A percentile compares a stretch with the other conserved stretches of the same genome.
Conservation (phyloP, 371 early-diverging fungal species). For the Syncephalastrum contaminatum region DNA sequence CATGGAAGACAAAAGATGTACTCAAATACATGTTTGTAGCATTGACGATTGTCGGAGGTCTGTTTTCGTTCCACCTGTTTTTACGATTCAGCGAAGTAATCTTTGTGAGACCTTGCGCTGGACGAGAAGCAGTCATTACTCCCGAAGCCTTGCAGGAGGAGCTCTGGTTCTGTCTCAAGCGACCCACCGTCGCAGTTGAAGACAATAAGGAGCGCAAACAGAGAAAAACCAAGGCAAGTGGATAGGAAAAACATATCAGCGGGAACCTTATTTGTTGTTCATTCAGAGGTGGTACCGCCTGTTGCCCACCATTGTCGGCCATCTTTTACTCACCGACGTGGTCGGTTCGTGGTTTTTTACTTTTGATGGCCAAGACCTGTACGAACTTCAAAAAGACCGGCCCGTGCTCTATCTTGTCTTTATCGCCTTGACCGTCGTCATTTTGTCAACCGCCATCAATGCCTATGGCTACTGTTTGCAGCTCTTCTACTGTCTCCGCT, state of each 20-base stretch:
- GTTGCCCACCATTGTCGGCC: conserved; percentile 11
- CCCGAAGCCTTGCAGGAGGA: conserved; percentile 18
- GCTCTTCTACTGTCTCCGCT: conserved; percentile 18
- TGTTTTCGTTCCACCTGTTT: conserved; percentile 20
- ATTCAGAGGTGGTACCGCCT: conserved; percentile 26
- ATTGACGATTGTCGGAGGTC: conserved; percentile 15
- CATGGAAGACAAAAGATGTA: neutral
- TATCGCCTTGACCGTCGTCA: conserved; percentile 11
- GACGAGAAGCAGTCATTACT: conserved; percentile 17
- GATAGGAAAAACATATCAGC: neutral
- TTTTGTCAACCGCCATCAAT: conserved; percentile 27
- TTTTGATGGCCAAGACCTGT: conserved; percentile 23
- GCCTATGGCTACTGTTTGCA: conserved; percentile 22
- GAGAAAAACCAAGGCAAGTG: conserved; percentile 1
- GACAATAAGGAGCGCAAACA: conserved; percentile 12
- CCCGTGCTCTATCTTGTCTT: conserved; percentile 20
- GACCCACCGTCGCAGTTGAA: conserved; percentile 16
- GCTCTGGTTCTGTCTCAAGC: conserved; percentile 24
- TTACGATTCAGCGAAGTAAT: conserved; percentile 24
- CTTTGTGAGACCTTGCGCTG: conserved; percentile 26
- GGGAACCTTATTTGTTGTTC: conserved; percentile 8
- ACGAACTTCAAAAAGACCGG: conserved; percentile 9
- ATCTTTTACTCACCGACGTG: conserved; percentile 19
- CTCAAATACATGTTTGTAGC: conserved; percentile 12
- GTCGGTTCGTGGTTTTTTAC: conserved; percentile 22